These are phyloP conservation scores for Scutellaria galericulata DNA, from an alignment of 257 asterid genomes.

Conservation along the genomic window DNA sequence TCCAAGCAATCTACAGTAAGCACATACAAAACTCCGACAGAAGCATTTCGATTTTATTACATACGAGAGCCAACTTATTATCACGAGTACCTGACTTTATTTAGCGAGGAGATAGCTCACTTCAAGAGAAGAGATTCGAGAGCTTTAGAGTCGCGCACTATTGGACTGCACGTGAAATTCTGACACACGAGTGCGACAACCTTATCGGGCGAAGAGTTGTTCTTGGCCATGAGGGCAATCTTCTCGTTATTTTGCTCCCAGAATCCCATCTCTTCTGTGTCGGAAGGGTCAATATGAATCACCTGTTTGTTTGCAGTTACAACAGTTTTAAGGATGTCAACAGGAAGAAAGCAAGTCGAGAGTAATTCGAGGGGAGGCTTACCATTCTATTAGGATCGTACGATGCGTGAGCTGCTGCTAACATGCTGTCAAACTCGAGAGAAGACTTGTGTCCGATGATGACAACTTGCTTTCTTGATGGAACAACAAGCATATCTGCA, in stretches of 20 bases:
- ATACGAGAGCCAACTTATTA: conserved; percentile 11
- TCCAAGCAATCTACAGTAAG: conserved; percentile 1
- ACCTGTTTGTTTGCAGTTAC: conserved; percentile 52
- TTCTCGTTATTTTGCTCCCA: conserved; percentile 72
- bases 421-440: conserved; percentile 55
- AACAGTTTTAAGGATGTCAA: background rate
- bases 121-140: conserved; percentile 53
- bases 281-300: conserved; percentile 73
- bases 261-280: conserved; percentile 64
- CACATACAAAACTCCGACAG: background rate
- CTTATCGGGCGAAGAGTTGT: conserved; percentile 45
- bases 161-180: conserved; percentile 84
- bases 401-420: conserved; percentile 77
- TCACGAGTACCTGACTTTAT: background rate
- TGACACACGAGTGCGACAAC: conserved; percentile 81
- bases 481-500: conserved; percentile 73
- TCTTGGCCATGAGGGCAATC: conserved; percentile 73
- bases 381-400: conserved; percentile 79
- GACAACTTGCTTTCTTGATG: conserved; percentile 79
- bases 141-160: conserved; percentile 52
- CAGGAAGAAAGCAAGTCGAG: background rate
- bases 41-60: background rate
- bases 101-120: conserved; percentile 24
- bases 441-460: conserved; percentile 57
- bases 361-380: conserved; percentile 2